These are phyloP conservation scores for Monoraphidium neglectum DNA, from an alignment of 139 green algal species.

Conservation along the genomic window DNA sequence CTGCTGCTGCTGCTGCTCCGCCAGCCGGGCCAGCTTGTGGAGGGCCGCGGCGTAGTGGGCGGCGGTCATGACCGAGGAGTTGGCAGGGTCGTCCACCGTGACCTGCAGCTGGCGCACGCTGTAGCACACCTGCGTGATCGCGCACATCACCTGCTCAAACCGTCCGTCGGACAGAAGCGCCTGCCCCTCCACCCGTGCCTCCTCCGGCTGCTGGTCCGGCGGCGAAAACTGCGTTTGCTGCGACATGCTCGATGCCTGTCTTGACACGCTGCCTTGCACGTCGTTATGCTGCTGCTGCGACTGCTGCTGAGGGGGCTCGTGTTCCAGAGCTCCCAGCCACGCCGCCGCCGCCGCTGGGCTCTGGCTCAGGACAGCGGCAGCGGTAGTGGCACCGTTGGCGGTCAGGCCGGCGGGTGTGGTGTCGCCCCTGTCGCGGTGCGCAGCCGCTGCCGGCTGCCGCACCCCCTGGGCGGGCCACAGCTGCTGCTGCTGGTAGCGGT, in stretches of 20 bases:
- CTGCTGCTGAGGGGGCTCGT: too few species aligned
- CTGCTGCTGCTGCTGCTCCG: background rate
- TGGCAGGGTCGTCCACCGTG: too few species aligned
- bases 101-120: background rate
- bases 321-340: too few species aligned
- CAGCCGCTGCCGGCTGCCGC: too few species aligned
- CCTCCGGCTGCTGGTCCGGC: background rate
- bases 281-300: too few species aligned
- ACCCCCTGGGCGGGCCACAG: too few species aligned
- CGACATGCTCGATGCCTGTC: background rate
- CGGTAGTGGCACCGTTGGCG: too few species aligned
- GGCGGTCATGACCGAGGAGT: background rate
- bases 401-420: too few species aligned
- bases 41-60: background rate
- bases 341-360: too few species aligned
- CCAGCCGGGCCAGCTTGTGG: background rate
- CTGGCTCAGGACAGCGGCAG: too few species aligned
- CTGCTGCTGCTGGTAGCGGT: too few species aligned
- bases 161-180: background rate
- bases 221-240: background rate
- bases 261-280: background rate
- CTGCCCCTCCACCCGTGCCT: background rate
- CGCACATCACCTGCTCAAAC: background rate
- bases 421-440: too few species aligned
- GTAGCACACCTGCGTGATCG: background rate